These are phyloP conservation scores for Arthroderma uncinatum DNA, from an alignment of 2,329 filamentous ascomycete species.

Conservation along the genomic window DNA sequence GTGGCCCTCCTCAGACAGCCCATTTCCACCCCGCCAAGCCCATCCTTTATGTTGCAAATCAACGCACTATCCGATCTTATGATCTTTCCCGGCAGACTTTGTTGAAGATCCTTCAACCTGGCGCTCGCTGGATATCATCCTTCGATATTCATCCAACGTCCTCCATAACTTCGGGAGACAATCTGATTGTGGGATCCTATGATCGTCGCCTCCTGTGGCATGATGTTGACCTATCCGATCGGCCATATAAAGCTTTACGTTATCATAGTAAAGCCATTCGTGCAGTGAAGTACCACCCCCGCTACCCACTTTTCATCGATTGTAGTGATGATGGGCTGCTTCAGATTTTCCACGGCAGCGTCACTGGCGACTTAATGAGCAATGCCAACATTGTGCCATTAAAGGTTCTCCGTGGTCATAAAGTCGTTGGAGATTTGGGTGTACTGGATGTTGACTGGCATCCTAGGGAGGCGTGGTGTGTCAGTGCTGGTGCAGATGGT, in stretches of 20 bases:
- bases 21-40: constrained; percentile 91
- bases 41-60: constrained; percentile 91
- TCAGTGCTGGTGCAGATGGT: constrained; percentile 88
- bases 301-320: constrained; percentile 79
- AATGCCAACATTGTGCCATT: constrained; percentile 93
- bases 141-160: constrained; percentile 88
- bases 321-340: constrained; percentile 88
- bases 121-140: constrained; percentile 85
- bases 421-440: constrained; percentile 71
- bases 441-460: constrained; percentile 96
- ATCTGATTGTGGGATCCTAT: constrained; percentile 87
- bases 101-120: constrained; percentile 84
- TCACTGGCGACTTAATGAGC: constrained; percentile 88
- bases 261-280: constrained; percentile 91
- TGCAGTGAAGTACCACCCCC: constrained; percentile 73
- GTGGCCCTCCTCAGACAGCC: constrained; percentile 70
- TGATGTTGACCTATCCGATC: constrained; percentile 79
- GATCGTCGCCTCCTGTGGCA: constrained; percentile 93
- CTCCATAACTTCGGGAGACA: constrained; percentile 81
- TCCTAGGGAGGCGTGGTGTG: constrained; percentile 82
- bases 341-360: constrained; percentile 94
- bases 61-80: constrained; percentile 85
- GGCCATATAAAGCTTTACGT: constrained; percentile 90
- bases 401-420: constrained; percentile 86
- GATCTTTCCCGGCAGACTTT: constrained; percentile 85